phyloP scores from a whole-genome alignment of 306 rosid genomes.

The Dryas drummondii region DNA sequence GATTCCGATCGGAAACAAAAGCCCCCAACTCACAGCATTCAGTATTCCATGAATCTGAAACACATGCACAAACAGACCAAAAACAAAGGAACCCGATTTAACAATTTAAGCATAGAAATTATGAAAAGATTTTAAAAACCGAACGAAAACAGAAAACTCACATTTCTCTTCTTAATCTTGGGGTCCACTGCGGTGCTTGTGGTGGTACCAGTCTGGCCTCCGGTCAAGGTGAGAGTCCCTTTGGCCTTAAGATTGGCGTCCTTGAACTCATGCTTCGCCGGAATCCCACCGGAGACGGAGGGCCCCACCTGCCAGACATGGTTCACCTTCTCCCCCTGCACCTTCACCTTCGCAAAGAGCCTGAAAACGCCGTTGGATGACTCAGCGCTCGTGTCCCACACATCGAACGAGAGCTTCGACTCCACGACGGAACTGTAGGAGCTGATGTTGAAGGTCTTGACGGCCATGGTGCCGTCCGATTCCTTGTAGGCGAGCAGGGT shows the following conservation, averaged over 20 bases:
- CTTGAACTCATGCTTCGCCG: background rate
- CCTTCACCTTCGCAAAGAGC: slow-evolving; percentile 26
- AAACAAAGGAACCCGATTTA: slow-evolving; percentile 6
- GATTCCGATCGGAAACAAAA: slow-evolving; percentile 75
- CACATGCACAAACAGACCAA: slow-evolving; percentile 11
- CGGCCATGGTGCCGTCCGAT: background rate
- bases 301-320: slow-evolving; percentile 31
- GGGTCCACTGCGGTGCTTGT: slow-evolving; percentile 29
- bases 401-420: slow-evolving; percentile 31
- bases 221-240: slow-evolving; percentile 35
- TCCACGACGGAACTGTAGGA: background rate
- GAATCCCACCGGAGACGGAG: slow-evolving; percentile 6
- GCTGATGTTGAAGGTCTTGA: slow-evolving; percentile 40
- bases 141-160: slow-evolving; percentile 22
- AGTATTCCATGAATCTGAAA: slow-evolving; percentile 74
- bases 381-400: slow-evolving; percentile 36
- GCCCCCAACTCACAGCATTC: slow-evolving; percentile 92
- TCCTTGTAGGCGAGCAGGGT: slow-evolving; percentile 49
- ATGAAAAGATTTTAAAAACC: background rate
- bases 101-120: background rate
- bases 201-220: background rate
- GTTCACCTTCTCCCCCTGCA: slow-evolving; percentile 9
- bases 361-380: slow-evolving; percentile 1
- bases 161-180: slow-evolving; percentile 48
- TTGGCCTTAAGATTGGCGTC: slow-evolving; percentile 18